Base-by-base conservation (phyloP, 345 rosid species). In the Melastoma malabathricum region DNA sequence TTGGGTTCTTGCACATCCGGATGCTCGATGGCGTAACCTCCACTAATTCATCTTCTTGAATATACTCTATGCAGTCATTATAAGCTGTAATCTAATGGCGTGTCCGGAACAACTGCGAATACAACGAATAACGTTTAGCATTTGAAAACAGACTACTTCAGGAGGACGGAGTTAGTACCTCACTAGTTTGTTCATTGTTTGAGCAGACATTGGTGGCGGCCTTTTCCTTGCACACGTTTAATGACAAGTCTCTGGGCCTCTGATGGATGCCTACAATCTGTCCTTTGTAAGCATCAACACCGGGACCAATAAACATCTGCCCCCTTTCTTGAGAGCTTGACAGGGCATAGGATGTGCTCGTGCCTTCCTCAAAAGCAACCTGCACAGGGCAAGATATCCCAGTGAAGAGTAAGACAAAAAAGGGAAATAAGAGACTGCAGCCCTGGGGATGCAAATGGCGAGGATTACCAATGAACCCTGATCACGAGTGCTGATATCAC, bases 301-400 rank as follows among this genome's bases (percentile, higher is more conserved):
- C 98, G n/a, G 96, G 69, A 51, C 69, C 74, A 45, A 92, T 72
- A 70, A 92, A 92, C 96, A 92, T 68, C 68, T 82, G 93, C 25
- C 96, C 98, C 68, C 96, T 84, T 48, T 84, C 94, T 71, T 86
- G 96, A 18, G 96, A 69, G 72, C 87, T 84, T 43, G 70, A 66
- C 49, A 87, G 82, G 3, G 98, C 98, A 27, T 87, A 92, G 10
- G 98, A 86, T 48, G 89, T 80, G 50, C 82, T 77, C 18, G 77
- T 79, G 57, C 98, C 98, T 48, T 71, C 81, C 75, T 87, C 96
- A 67, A 80, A 84, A n/a, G 96, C 96, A 68, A 87, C 98, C 96
- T 87, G 52, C 41, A 17, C 14, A 49, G 10, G 48, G 39, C 49
- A 47, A 34, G 12, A 51, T 46, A 15, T 13, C 31, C 47, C 15